Evolutionary conservation across 73 alveolate species (phyloP).

Genomic region (Tetrahymena borealis): DNA sequence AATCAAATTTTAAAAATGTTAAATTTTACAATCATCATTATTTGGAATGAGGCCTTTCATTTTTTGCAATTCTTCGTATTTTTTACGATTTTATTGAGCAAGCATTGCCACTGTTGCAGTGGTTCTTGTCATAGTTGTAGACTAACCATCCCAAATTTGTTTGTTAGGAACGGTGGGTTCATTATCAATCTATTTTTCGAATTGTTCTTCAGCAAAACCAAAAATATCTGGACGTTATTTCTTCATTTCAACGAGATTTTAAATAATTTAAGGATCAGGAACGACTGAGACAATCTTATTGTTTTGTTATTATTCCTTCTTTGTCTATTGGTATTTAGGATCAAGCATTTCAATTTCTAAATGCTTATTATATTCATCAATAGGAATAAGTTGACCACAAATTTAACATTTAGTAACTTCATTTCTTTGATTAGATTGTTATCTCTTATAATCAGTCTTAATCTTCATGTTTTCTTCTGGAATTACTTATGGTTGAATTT

Average conservation of each 20-base stretch:
- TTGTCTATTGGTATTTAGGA: conserved; percentile 85
- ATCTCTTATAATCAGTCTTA: conserved; percentile 71
- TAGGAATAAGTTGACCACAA: conserved; percentile 74
- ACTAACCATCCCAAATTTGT: not conserved
- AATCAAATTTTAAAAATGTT: not conserved
- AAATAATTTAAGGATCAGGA: not conserved
- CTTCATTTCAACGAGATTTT: not conserved
- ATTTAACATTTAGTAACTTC: conserved; percentile 82
- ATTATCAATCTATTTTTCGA: not conserved
- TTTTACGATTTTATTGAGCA: not conserved
- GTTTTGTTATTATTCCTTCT: conserved; percentile 52
- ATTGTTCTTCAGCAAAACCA: not conserved
- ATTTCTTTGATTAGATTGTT: conserved; percentile 44
- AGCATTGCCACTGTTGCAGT: conserved; percentile 1
- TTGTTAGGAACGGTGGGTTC: not conserved
- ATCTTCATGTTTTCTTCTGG: conserved; percentile 73
- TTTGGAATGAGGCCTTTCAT: not conserved
- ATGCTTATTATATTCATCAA: conserved; percentile 80
- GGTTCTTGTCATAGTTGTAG: not conserved
- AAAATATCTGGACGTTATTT: not conserved
- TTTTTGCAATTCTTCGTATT: not conserved
- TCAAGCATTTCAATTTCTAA: conserved; percentile 83
- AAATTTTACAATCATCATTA: not conserved
- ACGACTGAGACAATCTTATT: conserved; percentile 26
- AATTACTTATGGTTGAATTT: conserved; percentile 4